Evolutionary conservation across 2,329 filamentous ascomycete species (phyloP).

Genomic region (Colletotrichum caudatum): DNA sequence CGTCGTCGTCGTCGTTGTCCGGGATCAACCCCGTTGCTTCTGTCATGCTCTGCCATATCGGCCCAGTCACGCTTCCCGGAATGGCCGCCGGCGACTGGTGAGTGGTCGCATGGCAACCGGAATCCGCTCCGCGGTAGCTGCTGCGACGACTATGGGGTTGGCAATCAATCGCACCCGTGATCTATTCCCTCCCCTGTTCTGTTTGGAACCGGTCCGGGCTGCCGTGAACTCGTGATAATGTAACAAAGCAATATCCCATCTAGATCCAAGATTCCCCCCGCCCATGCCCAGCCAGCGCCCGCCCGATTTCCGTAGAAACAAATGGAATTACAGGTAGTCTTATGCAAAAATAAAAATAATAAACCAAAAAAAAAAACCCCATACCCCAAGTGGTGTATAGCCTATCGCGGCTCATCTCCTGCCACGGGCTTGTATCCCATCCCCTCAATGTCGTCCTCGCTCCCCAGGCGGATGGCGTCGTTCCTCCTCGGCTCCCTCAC

Average conservation of each 20-base stretch:
- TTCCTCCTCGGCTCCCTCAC: constrained; percentile 50
- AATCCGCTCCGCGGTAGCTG: not conserved
- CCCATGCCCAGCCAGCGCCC: not conserved
- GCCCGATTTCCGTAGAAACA: not conserved
- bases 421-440: constrained; percentile 26
- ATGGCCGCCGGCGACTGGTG: not conserved
- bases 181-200: not conserved
- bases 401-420: constrained; percentile 24
- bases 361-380: too few species aligned
- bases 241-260: not conserved
- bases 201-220: not conserved
- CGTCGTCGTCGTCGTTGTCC: not conserved
- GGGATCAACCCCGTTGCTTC: constrained; percentile 34
- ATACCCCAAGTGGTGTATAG: too few species aligned
- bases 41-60: constrained; percentile 7
- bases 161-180: not conserved
- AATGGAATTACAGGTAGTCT: not conserved
- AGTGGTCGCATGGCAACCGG: not conserved
- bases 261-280: not conserved
- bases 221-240: not conserved
- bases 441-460: not conserved
- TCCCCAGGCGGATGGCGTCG: constrained; percentile 23
- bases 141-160: not conserved
- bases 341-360: too few species aligned
- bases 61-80: not conserved